phyloP scores from a whole-genome alignment of 768 basidiomycete species.

The Naganishia kalamii region DNA sequence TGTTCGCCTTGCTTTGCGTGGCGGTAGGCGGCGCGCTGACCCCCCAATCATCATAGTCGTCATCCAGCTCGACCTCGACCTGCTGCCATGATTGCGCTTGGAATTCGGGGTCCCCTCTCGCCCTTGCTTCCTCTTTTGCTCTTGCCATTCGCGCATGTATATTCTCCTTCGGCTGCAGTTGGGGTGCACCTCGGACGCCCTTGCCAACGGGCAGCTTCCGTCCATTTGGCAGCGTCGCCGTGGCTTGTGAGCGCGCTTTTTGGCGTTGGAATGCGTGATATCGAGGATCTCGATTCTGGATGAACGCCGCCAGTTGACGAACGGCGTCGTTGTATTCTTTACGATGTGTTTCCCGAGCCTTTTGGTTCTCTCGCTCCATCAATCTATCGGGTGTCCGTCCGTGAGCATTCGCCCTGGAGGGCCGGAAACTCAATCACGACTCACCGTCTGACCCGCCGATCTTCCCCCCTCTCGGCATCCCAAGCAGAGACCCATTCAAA shows the following conservation, averaged over 20 bases:
- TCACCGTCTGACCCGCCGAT: constrained; percentile 72
- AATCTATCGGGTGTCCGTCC: too few relatives aligned
- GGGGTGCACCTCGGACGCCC: constrained; percentile 37
- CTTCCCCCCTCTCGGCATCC: constrained; percentile 76
- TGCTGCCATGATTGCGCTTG: constrained; percentile 90
- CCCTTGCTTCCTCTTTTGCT: constrained; percentile 38
- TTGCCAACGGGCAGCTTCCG: constrained; percentile 25
- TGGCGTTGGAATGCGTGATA: constrained; percentile 50
- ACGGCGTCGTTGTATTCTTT: constrained; percentile 90
- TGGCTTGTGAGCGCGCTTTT: constrained; percentile 20
- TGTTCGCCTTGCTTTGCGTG: constrained; percentile 49
- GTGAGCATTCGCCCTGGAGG: too few relatives aligned
- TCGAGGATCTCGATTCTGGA: constrained; percentile 75
- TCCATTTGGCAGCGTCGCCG: constrained; percentile 20
- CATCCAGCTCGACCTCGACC: constrained; percentile 47
- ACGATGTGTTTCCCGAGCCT: constrained; percentile 75
- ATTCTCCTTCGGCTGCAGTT: constrained; percentile 51
- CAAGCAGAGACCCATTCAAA: constrained; percentile 83
- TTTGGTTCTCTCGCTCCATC: constrained; percentile 96
- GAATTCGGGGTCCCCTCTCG: constrained; percentile 50
- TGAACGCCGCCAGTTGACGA: constrained; percentile 41
- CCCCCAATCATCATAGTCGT: constrained; percentile 56
- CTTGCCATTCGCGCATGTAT: constrained; percentile 40
- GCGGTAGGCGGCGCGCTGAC: constrained; percentile 71
- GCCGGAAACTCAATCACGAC: too few relatives aligned